phyloP scores from a whole-genome alignment of 495 filamentous ascomycete genomes.

The Hyaloscypha bicolor region DNA sequence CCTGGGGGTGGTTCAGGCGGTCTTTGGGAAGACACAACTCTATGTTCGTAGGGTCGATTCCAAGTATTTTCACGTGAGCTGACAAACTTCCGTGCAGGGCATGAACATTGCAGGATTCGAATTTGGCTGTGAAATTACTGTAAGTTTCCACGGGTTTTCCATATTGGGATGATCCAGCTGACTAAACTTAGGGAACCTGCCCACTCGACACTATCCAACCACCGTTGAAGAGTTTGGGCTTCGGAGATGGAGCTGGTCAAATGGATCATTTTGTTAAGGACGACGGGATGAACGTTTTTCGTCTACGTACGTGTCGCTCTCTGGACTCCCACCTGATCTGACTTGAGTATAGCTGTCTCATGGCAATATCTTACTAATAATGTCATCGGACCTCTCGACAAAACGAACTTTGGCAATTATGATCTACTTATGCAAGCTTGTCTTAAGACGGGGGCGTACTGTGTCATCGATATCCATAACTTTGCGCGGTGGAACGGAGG shows the following conservation, averaged over 20 bases:
- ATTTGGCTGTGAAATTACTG: constrained; percentile 22
- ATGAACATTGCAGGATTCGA: constrained; percentile 26
- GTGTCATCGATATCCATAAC: constrained; percentile 64
- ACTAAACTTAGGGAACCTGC: constrained; percentile 43
- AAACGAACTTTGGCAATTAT: constrained; percentile 52
- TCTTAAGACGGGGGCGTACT: constrained; percentile 54
- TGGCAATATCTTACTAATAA: constrained; percentile 55
- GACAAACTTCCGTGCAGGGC: background rate
- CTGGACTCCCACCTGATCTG: background rate
- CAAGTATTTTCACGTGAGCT: background rate
- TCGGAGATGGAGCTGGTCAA: constrained; percentile 46
- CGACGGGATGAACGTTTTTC: constrained; percentile 57
- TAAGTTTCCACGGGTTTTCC: background rate
- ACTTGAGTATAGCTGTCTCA: constrained; percentile 40
- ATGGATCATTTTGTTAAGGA: constrained; percentile 59
- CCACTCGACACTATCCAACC: constrained; percentile 36
- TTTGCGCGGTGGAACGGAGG: constrained; percentile 61
- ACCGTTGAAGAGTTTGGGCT: constrained; percentile 35
- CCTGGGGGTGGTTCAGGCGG: background rate
- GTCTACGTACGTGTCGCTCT: constrained; percentile 41
- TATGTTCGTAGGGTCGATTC: background rate
- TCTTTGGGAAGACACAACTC: background rate
- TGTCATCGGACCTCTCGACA: constrained; percentile 50
- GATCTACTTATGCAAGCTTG: constrained; percentile 61
- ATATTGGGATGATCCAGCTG: background rate